phyloP scores from a whole-genome alignment of 2,329 filamentous ascomycete species.

The Emericellopsis cladophorae region DNA sequence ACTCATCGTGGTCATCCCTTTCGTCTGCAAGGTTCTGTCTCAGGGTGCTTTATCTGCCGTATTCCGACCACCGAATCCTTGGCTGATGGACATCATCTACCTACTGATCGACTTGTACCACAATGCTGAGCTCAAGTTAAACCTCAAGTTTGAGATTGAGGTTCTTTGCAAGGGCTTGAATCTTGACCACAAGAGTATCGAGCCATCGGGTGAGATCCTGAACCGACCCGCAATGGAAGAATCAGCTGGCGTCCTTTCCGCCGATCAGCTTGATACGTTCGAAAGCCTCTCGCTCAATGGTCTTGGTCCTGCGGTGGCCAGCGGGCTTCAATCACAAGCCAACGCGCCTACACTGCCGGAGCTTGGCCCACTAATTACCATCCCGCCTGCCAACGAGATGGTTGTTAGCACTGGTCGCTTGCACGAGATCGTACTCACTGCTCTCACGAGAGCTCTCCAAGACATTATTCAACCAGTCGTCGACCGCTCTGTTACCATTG shows the following conservation, averaged over 20 bases:
- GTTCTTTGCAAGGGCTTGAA: conserved; percentile 87
- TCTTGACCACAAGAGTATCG: conserved; percentile 84
- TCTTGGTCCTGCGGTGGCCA: conserved; percentile 53
- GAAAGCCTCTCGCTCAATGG: conserved; percentile 71
- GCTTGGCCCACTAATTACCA: conserved; percentile 63
- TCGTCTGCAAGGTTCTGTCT: conserved; percentile 89
- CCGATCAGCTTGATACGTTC: conserved; percentile 66
- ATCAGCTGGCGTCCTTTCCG: conserved; percentile 42
- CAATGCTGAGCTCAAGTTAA: conserved; percentile 84
- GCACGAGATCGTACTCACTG: conserved; percentile 68
- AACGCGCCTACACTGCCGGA: conserved; percentile 76
- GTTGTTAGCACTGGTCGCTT: conserved; percentile 58
- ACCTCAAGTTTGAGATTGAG: conserved; percentile 97
- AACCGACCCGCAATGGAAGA: conserved; percentile 57
- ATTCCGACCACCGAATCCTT: conserved; percentile 91
- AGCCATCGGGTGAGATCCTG: conserved; percentile 76
- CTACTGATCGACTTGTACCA: conserved; percentile 90
- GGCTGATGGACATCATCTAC: conserved; percentile 92
- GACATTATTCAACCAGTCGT: conserved; percentile 98
- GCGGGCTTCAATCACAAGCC: conserved; percentile 63
- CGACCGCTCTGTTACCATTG: conserved; percentile 93
- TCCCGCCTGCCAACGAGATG: conserved; percentile 72
- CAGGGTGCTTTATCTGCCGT: conserved; percentile 77
- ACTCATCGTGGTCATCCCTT: conserved; percentile 84
- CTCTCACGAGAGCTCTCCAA: conserved; percentile 79